phyloP scores from a whole-genome alignment of 148 eudicot genomes.

The Amaranthus cruentus region DNA sequence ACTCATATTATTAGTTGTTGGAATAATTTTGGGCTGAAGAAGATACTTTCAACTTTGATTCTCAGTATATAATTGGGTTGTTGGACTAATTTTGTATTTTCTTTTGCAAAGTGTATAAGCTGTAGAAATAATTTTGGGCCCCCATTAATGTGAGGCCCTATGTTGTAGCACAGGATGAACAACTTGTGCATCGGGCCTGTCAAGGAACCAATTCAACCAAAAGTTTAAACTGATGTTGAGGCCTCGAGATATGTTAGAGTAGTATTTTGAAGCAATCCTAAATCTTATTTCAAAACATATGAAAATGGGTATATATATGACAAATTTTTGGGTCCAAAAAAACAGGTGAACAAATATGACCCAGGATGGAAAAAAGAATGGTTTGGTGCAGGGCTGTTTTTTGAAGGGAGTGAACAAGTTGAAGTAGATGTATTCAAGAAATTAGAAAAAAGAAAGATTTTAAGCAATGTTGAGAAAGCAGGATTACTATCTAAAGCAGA shows the following conservation, averaged over 20 bases:
- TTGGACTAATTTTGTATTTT: too few relatives aligned
- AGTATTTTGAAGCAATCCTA: neutral
- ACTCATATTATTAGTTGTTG: too few relatives aligned
- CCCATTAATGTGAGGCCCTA: too few relatives aligned
- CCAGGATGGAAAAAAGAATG: constrained; percentile 65
- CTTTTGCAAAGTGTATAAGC: too few relatives aligned
- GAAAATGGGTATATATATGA: neutral
- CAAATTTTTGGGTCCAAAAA: neutral
- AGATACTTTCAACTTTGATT: too few relatives aligned
- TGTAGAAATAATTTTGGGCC: too few relatives aligned
- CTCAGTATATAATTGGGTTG: too few relatives aligned
- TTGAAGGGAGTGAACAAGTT: constrained; percentile 70
- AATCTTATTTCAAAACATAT: neutral
- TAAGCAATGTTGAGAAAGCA: constrained; percentile 83
- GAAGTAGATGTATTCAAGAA: constrained; percentile 89
- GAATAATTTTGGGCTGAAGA: too few relatives aligned
- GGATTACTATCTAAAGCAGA: constrained; percentile 87
- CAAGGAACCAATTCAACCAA: too few relatives aligned
- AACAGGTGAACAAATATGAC: constrained; percentile 86
- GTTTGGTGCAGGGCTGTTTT: constrained; percentile 88
- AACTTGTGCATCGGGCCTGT: too few relatives aligned
- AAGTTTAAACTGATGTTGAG: too few relatives aligned
- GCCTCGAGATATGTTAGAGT: neutral
- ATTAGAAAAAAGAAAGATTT: constrained; percentile 68
- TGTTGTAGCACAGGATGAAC: too few relatives aligned